phyloP scores from a whole-genome alignment of 208 protist species.

The Pavlovales sp. region DNA sequence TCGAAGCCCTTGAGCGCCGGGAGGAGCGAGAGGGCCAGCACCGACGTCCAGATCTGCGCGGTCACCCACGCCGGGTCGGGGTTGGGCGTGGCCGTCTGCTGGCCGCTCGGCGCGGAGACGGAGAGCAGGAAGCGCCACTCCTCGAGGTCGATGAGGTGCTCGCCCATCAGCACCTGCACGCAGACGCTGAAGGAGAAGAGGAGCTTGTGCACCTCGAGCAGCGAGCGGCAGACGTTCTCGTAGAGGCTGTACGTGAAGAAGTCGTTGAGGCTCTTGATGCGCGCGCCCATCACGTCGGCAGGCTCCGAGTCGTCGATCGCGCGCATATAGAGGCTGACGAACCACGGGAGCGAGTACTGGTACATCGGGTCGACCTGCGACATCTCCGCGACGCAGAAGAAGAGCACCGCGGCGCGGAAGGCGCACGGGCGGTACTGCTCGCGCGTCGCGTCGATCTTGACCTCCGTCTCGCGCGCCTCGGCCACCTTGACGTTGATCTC shows the following conservation, averaged over 20 bases:
- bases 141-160: slow-evolving; percentile 68
- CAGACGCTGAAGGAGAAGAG: slow-evolving; percentile 92
- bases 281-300: slow-evolving; percentile 63
- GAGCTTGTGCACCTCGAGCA: slow-evolving; percentile 96
- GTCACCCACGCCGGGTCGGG: slow-evolving; percentile 79
- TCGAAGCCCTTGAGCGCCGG: slow-evolving; percentile 78
- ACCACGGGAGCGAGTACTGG: slow-evolving; percentile 88
- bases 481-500: slow-evolving; percentile 68
- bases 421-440: slow-evolving; percentile 89
- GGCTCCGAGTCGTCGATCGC: slow-evolving; percentile 62
- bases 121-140: slow-evolving; percentile 74
- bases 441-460: slow-evolving; percentile 89
- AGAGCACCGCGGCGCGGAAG: slow-evolving; percentile 85
- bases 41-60: slow-evolving; percentile 82
- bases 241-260: slow-evolving; percentile 94
- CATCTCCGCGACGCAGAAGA: slow-evolving; percentile 94
- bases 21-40: slow-evolving; percentile 79
- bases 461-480: slow-evolving; percentile 90
- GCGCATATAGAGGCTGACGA: slow-evolving; percentile 81
- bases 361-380: slow-evolving; percentile 64
- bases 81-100: slow-evolving; percentile 50
- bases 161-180: slow-evolving; percentile 76
- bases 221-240: slow-evolving; percentile 90
- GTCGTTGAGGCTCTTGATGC: slow-evolving; percentile 77
- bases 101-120: slow-evolving; percentile 41